A percentile compares a stretch with the other conserved stretches of the same genome.
These are phyloP conservation scores for Wickerhamomyces queroliae DNA, from an alignment of 805 yeast species.

Conservation along the genomic window DNA sequence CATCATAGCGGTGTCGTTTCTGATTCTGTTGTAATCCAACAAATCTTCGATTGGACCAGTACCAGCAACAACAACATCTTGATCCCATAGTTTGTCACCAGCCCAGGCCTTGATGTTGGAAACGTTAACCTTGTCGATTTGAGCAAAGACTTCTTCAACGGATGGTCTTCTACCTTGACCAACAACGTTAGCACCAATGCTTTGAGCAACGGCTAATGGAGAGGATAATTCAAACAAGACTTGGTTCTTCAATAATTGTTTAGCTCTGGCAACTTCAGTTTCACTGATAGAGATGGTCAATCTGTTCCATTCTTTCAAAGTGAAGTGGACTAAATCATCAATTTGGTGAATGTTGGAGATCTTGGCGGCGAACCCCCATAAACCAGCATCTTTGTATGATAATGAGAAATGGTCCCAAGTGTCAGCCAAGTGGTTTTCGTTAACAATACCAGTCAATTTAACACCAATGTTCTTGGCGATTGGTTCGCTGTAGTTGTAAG, in stretches of 20 bases:
- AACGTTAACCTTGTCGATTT: conserved; percentile 58
- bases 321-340: conserved; percentile 77
- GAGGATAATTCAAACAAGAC: conserved; percentile 45
- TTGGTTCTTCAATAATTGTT: conserved; percentile 61
- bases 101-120: conserved; percentile 70
- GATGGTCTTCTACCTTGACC: conserved; percentile 59
- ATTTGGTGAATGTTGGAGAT: conserved; percentile 51
- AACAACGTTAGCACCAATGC: conserved; percentile 55
- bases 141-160: conserved; percentile 49
- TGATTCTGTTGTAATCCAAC: conserved; percentile 78
- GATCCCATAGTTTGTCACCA: conserved; percentile 70
- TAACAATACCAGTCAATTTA: conserved; percentile 62
- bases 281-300: conserved; percentile 69
- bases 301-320: conserved; percentile 86
- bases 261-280: conserved; percentile 74
- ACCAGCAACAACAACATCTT: conserved; percentile 77
- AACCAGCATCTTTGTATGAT: conserved; percentile 72
- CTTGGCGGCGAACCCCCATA: conserved; percentile 77
- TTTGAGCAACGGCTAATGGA: conserved; percentile 45
- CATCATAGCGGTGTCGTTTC: conserved; percentile 87
- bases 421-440: conserved; percentile 70
- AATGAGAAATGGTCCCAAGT: conserved; percentile 64
- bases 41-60: conserved; percentile 83
- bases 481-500: conserved; percentile 49
- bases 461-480: conserved; percentile 55